Conservation (phyloP, 2,329 filamentous ascomycete genomes). For the Xylaria multiplex region DNA sequence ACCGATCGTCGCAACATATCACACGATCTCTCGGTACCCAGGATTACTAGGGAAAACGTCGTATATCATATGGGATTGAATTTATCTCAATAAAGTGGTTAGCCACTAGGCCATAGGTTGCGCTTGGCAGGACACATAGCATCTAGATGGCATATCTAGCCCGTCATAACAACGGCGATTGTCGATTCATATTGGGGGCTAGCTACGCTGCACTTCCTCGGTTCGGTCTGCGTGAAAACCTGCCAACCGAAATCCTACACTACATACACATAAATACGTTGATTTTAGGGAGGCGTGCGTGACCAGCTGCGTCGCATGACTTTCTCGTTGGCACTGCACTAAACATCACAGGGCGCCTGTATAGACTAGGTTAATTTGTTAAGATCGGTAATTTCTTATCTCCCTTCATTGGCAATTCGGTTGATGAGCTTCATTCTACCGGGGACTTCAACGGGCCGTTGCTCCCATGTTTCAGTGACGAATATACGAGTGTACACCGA, state of each 20-base stretch:
- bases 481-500: constrained; percentile 3
- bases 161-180: neutral
- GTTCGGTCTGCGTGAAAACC: constrained; percentile 15
- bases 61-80: neutral
- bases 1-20: constrained; percentile 18
- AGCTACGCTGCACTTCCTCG: neutral
- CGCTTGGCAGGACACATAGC: neutral
- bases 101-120: neutral
- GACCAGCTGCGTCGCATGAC: constrained; percentile 18
- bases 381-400: constrained; percentile 9
- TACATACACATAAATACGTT: constrained; percentile 2
- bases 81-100: neutral
- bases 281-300: constrained; percentile 13
- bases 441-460: constrained; percentile 16
- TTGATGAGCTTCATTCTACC: constrained; percentile 5
- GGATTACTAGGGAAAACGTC: neutral
- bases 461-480: constrained; percentile 24
- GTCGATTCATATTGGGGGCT: neutral
- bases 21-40: neutral
- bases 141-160: neutral
- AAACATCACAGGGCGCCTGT: constrained; percentile 24
- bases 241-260: constrained; percentile 14
- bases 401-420: neutral
- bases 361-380: constrained; percentile 15
- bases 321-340: constrained; percentile 18